phyloP scores from a whole-genome alignment of 2,329 filamentous ascomycete species.

The Tolypocladium guangdongense region DNA sequence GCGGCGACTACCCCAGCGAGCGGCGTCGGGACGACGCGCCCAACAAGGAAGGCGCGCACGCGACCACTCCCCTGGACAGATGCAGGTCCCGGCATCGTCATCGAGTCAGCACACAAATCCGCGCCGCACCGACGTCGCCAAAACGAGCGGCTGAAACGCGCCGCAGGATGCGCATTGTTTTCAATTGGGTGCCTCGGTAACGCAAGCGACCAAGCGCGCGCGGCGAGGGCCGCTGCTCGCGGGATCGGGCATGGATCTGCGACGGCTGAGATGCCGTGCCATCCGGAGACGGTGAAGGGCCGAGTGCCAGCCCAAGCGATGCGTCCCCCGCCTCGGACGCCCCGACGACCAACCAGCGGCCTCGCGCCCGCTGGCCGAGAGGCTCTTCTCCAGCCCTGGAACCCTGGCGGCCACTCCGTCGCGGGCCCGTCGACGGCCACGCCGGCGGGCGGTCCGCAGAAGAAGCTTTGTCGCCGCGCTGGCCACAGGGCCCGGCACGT shows the following conservation, averaged over 20 bases:
- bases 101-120: neutral
- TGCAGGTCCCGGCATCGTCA: neutral
- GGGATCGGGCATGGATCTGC: neutral
- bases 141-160: too few species aligned
- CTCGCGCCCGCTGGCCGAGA: too few species aligned
- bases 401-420: neutral
- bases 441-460: neutral
- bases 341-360: too few species aligned
- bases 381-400: neutral
- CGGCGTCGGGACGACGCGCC: too few species aligned
- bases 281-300: neutral
- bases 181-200: neutral
- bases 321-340: too few species aligned
- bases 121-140: neutral
- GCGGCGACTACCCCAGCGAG: too few species aligned
- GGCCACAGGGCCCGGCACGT: slow-evolving; percentile 9
- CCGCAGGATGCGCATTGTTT: too few species aligned
- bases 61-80: neutral
- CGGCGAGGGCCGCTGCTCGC: neutral
- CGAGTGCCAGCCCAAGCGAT: too few species aligned
- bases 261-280: neutral
- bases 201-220: neutral
- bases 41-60: neutral
- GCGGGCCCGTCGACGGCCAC: too few species aligned
- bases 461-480: slow-evolving; percentile 4